Percentiles rank a stretch among this genome's conserved stretches.
Conservation (phyloP, 306 rosid species). For the Neltuma alba region DNA sequence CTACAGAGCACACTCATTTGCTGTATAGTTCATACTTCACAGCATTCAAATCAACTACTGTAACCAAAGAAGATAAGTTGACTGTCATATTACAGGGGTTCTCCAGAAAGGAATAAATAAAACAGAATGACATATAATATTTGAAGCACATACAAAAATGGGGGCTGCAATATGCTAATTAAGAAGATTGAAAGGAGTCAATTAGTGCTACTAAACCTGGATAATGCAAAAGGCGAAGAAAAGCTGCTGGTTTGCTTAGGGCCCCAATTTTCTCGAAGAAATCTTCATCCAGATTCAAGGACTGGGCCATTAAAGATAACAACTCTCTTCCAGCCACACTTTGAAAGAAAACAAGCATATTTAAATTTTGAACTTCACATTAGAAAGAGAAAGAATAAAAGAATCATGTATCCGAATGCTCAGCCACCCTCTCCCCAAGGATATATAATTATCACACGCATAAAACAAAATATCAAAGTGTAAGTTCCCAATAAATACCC, state of each 20-base stretch:
- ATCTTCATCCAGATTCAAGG: conserved; percentile 67
- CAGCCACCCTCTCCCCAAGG: conserved; percentile 6
- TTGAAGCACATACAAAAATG: conserved; percentile 1
- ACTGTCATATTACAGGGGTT: background rate
- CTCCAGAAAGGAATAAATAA: background rate
- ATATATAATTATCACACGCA: conserved; percentile 2
- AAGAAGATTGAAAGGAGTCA: conserved; percentile 1
- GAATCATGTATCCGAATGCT: background rate
- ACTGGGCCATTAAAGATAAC: conserved; percentile 64
- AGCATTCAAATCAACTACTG: conserved; percentile 1
- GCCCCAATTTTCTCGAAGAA: conserved; percentile 70
- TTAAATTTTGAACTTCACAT: conserved; percentile 10
- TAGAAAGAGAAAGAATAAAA: conserved; percentile 19
- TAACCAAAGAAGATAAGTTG: conserved; percentile 5
- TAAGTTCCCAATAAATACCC: background rate
- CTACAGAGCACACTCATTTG: conserved; percentile 13
- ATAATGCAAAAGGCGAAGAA: conserved; percentile 83
- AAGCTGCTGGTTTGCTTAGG: conserved; percentile 46
- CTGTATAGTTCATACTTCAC: background rate
- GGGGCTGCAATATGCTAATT: background rate
- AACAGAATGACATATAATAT: background rate
- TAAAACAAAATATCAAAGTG: background rate
- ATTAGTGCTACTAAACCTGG: conserved; percentile 58
- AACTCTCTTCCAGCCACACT: conserved; percentile 66
- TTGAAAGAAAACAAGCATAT: conserved; percentile 31